Conservation (phyloP, 352 stramenopile genomes). For the Globisporangium acanthophoron region DNA sequence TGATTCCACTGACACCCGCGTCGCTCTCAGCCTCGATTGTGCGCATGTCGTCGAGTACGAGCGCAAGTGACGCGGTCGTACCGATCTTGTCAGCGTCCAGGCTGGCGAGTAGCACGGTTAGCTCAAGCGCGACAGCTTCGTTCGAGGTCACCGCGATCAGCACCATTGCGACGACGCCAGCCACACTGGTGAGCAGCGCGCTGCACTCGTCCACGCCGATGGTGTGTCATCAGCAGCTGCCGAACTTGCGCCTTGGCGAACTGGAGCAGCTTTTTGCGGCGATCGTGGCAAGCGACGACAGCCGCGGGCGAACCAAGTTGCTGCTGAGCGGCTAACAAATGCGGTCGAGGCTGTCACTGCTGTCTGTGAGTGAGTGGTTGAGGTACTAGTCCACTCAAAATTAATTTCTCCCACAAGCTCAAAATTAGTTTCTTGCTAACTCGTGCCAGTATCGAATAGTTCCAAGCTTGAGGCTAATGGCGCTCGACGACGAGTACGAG, state of each 20-base stretch:
- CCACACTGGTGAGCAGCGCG: neutral
- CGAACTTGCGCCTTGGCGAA: conserved; percentile 1
- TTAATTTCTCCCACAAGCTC: neutral
- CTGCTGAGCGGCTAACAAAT: neutral
- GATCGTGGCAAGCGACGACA: conserved; percentile 11
- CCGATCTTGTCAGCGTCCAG: neutral
- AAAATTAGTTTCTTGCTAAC: neutral
- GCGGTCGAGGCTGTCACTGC: neutral
- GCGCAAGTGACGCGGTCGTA: neutral
- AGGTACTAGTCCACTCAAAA: neutral
- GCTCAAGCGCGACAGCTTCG: neutral
- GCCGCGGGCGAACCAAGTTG: conserved; percentile 1
- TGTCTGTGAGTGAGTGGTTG: neutral
- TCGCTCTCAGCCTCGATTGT: neutral
- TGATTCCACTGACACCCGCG: neutral
- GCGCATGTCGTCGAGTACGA: neutral
- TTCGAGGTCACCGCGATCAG: neutral
- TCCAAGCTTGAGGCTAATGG: conserved; percentile 4
- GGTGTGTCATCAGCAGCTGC: conserved; percentile 1
- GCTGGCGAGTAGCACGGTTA: neutral
- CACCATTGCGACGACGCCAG: neutral
- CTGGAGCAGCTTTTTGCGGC: conserved; percentile 14
- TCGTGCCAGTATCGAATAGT: neutral
- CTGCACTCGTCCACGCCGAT: neutral
- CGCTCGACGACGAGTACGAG: conserved; percentile 46